Percentiles rank a stretch among this genome's conserved stretches.
phyloP scores from a whole-genome alignment of 2,329 filamentous ascomycete genomes.

The Ramularia collo-cygni region DNA sequence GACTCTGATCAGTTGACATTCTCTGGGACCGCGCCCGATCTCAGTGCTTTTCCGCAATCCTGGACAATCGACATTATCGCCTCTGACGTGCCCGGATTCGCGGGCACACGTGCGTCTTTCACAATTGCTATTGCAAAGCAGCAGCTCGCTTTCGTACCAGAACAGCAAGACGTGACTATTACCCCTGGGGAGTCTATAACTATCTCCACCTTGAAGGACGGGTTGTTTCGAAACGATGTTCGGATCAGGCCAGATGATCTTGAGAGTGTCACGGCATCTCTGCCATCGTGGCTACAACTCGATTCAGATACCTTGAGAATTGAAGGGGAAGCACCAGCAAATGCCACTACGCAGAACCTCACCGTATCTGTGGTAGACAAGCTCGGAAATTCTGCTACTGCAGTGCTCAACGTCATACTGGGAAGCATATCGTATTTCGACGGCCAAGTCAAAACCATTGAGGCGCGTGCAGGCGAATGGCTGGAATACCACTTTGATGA shows the following conservation, averaged over 20 bases:
- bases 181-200: conserved; percentile 27
- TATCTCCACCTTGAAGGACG: conserved; percentile 27
- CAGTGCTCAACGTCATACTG: conserved; percentile 40
- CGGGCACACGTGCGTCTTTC: conserved; percentile 59
- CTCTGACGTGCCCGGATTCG: conserved; percentile 73
- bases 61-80: conserved; percentile 69
- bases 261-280: conserved; percentile 40
- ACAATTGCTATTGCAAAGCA: conserved; percentile 66
- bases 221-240: conserved; percentile 32
- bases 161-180: conserved; percentile 40
- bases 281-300: conserved; percentile 65
- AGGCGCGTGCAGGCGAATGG: conserved; percentile 43
- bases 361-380: conserved; percentile 53
- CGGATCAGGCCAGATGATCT: conserved; percentile 46
- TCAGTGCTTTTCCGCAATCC: conserved; percentile 60
- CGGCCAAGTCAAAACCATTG: conserved; percentile 38
- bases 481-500: conserved; percentile 45
- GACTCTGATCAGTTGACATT: conserved; percentile 59
- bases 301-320: conserved; percentile 56
- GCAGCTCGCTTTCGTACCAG: conserved; percentile 57
- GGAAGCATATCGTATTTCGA: conserved; percentile 36
- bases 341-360: conserved; percentile 55
- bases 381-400: conserved; percentile 53
- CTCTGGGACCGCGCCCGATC: conserved; percentile 61
- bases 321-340: conserved; percentile 56